phyloP scores from a whole-genome alignment of 257 asterid species.

The Plantago elongata region DNA sequence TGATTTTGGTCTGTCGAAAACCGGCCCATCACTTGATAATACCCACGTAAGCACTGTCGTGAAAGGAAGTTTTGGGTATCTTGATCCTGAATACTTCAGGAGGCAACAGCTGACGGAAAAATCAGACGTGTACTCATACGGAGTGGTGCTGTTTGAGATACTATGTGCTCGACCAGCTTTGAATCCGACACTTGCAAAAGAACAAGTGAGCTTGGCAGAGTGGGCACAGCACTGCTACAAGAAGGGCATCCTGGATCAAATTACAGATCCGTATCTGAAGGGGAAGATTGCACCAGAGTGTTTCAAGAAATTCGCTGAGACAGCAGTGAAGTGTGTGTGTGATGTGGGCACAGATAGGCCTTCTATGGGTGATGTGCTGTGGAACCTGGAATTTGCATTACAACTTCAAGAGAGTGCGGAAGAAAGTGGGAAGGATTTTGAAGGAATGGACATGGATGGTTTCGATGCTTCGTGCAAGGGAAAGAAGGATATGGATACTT shows the following conservation, averaged over 20 bases:
- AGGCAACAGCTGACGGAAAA: slow-evolving; percentile 84
- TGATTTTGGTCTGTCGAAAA: slow-evolving; percentile 81
- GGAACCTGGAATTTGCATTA: slow-evolving; percentile 90
- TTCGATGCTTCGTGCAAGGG: slow-evolving; percentile 44
- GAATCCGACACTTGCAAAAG: slow-evolving; percentile 77
- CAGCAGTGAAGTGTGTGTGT: slow-evolving; percentile 78
- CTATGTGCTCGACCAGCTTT: slow-evolving; percentile 81
- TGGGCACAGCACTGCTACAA: slow-evolving; percentile 80
- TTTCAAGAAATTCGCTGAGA: slow-evolving; percentile 76
- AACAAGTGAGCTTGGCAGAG: slow-evolving; percentile 87
- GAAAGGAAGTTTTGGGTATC: slow-evolving; percentile 81
- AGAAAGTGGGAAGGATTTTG: slow-evolving; percentile 65
- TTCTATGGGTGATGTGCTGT: slow-evolving; percentile 88
- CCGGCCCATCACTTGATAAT: slow-evolving; percentile 82
- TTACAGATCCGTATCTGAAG: slow-evolving; percentile 76
- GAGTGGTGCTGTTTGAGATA: slow-evolving; percentile 76
- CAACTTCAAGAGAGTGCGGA: slow-evolving; percentile 94
- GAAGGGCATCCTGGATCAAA: slow-evolving; percentile 73
- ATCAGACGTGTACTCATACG: slow-evolving; percentile 75
- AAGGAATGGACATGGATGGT: slow-evolving; percentile 32
- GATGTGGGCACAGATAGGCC: slow-evolving; percentile 86
- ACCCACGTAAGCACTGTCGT: slow-evolving; percentile 92
- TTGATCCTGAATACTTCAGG: slow-evolving; percentile 87
- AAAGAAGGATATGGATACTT: slow-evolving; percentile 51
- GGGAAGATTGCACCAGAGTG: slow-evolving; percentile 89